Evolutionary conservation across 2,329 filamentous ascomycete genomes (phyloP).

Genomic region (Coniella lustricola): DNA sequence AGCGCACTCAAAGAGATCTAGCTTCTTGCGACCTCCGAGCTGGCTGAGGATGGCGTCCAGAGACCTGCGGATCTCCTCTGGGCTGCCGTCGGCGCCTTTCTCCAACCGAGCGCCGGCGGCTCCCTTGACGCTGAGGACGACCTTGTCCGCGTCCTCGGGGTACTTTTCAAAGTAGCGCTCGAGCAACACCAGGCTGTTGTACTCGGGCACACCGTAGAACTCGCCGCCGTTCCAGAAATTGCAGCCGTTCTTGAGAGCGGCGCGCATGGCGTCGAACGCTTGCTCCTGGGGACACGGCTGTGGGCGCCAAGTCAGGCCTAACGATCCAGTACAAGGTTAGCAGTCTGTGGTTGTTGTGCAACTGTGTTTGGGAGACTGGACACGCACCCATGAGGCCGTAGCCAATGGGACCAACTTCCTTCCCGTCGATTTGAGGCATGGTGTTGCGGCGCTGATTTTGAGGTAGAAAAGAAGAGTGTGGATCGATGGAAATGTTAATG

Average conservation of each 20-base stretch:
- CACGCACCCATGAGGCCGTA: constrained; percentile 26
- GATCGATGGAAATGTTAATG: too few species aligned
- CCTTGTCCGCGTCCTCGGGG: constrained; percentile 55
- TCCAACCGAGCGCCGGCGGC: constrained; percentile 30
- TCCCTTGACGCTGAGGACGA: constrained; percentile 60
- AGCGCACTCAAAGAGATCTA: constrained; percentile 55
- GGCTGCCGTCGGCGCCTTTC: constrained; percentile 40
- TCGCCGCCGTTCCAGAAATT: constrained; percentile 58
- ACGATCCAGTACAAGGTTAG: neutral
- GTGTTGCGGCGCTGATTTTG: neutral
- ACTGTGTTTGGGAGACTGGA: neutral
- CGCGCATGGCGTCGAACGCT: constrained; percentile 48
- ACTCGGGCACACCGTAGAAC: constrained; percentile 54
- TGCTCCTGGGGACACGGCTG: constrained; percentile 36
- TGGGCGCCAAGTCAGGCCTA: constrained; percentile 38
- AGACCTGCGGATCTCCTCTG: constrained; percentile 46
- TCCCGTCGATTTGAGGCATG: constrained; percentile 25
- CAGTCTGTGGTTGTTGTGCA: neutral
- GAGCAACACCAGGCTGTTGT: constrained; percentile 52
- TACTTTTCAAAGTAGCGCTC: constrained; percentile 56
- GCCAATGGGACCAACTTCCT: constrained; percentile 24
- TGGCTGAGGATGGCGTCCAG: constrained; percentile 49
- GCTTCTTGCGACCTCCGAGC: constrained; percentile 47
- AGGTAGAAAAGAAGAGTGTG: neutral
- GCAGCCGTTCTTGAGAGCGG: constrained; percentile 38